Base-by-base conservation (phyloP, 2,329 filamentous ascomycete genomes). In the Beauveria pseudobassiana region DNA sequence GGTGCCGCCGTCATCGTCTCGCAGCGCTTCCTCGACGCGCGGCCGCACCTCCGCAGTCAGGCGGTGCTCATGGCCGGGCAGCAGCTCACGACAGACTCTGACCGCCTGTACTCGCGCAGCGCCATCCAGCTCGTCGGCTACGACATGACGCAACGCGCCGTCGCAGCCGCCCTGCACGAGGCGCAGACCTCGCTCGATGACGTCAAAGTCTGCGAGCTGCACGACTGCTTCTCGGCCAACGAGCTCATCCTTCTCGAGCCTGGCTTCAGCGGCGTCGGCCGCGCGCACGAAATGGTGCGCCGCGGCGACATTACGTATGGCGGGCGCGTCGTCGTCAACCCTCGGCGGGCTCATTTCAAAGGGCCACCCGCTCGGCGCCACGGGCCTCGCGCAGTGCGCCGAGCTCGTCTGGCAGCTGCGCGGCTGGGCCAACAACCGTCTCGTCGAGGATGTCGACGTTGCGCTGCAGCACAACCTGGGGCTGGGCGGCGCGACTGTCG, bases 21-120 rank as follows among this genome's bases (percentile, higher is more conserved):
- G 0, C 88, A 96, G 76, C 83, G 82, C 52, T 98, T 97, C 82
- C 84, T 98, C 59, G 89, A 93, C 69, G 87, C 88, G 7, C 84
- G 91, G 1, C 16, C 56, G 18, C 87, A 96, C 69, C 85, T 97
- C 62, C 87, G 86, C 71, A 80, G 83, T 59, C 90, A 93, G 69
- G 93, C 95, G 18, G 78, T 98, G 64, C 81, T 91, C 61, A 91
- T 98, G 65, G 93, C 93, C 0, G 95, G 93, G n/a, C 93, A 97
- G 75, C 84, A 85, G 65, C 78, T 98, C 34, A 86, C 90, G 16
- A 96, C 93, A 2, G 95, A 98, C 75, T 84, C 85, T 2, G 87
- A 90, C 0, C 80, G 80, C 42, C 82, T 97, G 18, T 98, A 93
- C 82, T 91, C 87, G 9, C 14, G 61, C 49, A 67, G 65, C 34